Evolutionary conservation across 225 moss, liverwort and hornwort species (phyloP), one percentile per base, ranked within the genome.

Genomic region (Asterella californica): DNA sequence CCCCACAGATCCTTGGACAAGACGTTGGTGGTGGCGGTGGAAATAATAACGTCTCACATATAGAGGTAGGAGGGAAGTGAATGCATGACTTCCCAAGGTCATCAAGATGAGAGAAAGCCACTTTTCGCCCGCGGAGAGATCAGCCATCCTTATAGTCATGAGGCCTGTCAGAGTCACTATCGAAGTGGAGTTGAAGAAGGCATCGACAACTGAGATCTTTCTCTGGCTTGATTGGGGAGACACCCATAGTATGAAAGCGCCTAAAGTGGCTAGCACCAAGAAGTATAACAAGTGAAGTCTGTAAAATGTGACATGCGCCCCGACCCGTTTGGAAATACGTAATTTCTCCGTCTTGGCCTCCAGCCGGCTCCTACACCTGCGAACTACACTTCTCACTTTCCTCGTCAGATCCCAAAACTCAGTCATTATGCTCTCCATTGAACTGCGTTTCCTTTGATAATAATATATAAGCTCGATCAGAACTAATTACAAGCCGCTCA

Each of bases 41-140:
- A 87, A 82, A 47, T 93, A 85, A 63, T 90, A 84, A 30, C 87
- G 79, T 49, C 90, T 86, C 15, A 89, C 61, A 38, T 72, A 95
- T 49, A 93, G 73, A 42, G 89, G 91, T 45, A 95, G 83, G 69
- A 95, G 91, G 3, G 91, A 95, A 12, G 90, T 86, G 62, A 91
- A 91, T 21, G 88, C 79, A 65, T 79, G 84, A 78, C 88, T 90
- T 30, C 90, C 91, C 45, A 93, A 79, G 53, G 90, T 78, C 92
- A 93, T 93, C 84, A 92, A 82, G 69, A 84, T 15, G 34, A 91
- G 80, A 22, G 90, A 34, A 32, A 85, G 76, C 12, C 81, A n/a
- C 76, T 75, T 74, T 74, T 91, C 89, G 33, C 84, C 70, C n/a
- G 37, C 57, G 48, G 88, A 84, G 83, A 91, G 87, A 54, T 89